A percentile compares a stretch with the other conserved stretches of the same genome.
phyloP scores from a whole-genome alignment of 2,329 filamentous ascomycete genomes.

The Hypomyces rosellus region DNA sequence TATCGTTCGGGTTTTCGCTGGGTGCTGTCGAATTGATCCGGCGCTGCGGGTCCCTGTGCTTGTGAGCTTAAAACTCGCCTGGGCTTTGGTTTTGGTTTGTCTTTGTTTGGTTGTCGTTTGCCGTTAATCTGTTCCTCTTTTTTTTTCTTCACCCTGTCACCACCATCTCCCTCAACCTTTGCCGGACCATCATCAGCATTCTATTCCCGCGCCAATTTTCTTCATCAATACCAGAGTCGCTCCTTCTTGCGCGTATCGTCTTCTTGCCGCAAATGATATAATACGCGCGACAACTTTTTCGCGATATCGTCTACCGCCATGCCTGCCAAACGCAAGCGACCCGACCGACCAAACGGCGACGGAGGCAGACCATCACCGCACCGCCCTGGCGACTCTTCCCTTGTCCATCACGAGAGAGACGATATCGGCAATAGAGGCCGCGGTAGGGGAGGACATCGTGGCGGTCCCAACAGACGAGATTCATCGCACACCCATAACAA shows the following conservation, averaged over 20 bases:
- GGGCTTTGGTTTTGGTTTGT: slow-evolving; percentile 1
- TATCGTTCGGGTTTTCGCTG: background rate
- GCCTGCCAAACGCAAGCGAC: slow-evolving; percentile 56
- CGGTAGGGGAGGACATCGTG: slow-evolving; percentile 35
- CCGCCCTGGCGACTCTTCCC: slow-evolving; percentile 49
- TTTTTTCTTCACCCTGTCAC: background rate
- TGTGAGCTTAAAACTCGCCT: background rate
- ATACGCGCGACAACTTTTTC: slow-evolving; percentile 10
- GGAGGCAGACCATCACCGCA: slow-evolving; percentile 54
- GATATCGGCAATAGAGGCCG: slow-evolving; percentile 41
- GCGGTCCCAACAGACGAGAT: slow-evolving; percentile 47
- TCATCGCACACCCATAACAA: slow-evolving; percentile 35
- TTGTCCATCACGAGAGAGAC: slow-evolving; percentile 54
- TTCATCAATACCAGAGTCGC: background rate
- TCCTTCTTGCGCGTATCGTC: background rate
- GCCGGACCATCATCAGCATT: background rate
- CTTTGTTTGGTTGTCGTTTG: slow-evolving; percentile 3
- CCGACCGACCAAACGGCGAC: slow-evolving; percentile 44
- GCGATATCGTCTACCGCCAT: slow-evolving; percentile 30
- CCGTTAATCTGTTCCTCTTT: slow-evolving; percentile 3
- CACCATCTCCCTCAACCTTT: background rate
- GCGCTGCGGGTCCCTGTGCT: background rate
- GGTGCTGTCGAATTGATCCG: background rate
- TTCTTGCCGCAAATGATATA: slow-evolving; percentile 29
- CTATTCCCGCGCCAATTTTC: background rate